These are phyloP conservation scores for Isatis lusitanica DNA, from an alignment of 441 rosid genomes.

Conservation along the genomic window DNA sequence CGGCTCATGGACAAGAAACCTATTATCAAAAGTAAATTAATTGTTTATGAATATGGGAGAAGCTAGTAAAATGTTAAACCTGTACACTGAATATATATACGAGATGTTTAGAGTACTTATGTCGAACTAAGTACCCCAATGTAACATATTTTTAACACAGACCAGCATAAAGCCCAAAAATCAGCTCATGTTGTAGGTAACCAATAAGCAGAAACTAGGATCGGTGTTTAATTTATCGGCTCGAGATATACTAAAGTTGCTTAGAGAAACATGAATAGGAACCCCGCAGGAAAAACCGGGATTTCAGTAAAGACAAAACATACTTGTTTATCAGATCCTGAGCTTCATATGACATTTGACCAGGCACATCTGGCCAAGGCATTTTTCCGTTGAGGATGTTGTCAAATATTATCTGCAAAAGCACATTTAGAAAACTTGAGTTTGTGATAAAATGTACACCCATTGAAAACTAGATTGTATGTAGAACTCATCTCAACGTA, in stretches of 20 bases:
- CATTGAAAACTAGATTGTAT: background rate
- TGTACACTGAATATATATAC: background rate
- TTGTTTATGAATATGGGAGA: background rate
- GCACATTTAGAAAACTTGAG: conserved; percentile 18
- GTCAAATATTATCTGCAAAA: conserved; percentile 71
- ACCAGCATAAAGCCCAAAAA: background rate
- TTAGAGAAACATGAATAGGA: background rate
- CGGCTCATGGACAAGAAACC: conserved; percentile 76
- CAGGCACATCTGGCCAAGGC: conserved; percentile 78
- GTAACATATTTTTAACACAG: background rate
- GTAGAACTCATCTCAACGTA: background rate
- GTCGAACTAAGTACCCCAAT: background rate
- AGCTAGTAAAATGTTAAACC: background rate
- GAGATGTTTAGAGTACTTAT: background rate
- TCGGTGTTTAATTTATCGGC: background rate
- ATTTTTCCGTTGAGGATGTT: conserved; percentile 81
- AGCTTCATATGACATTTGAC: conserved; percentile 71
- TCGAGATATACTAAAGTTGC: background rate
- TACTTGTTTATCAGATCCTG: conserved; percentile 85
- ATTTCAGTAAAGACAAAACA: conserved; percentile 12
- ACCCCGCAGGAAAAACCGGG: background rate
- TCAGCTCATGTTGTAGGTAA: background rate
- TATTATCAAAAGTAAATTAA: conserved; percentile 29
- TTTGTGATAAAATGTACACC: background rate
- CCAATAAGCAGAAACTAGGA: background rate